Percentiles rank a stretch among this genome's conserved stretches.
Conservation (phyloP, 805 yeast species). For the Cyberlindnera subsufficiens region DNA sequence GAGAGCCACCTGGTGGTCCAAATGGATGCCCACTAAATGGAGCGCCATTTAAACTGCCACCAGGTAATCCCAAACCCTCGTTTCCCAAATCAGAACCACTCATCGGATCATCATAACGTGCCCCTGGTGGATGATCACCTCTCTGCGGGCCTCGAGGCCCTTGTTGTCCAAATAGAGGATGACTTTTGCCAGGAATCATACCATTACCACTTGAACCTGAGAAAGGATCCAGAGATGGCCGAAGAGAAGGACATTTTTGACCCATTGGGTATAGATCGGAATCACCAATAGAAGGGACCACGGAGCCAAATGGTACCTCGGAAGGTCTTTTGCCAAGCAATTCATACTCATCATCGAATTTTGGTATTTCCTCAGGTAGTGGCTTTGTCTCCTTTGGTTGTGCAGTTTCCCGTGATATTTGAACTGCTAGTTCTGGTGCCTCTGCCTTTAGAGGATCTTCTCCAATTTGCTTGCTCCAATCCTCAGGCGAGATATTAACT, state of each 20-base stretch:
- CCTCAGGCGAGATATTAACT: no score
- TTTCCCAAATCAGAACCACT: slow-evolving; percentile 26
- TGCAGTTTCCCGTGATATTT: no score
- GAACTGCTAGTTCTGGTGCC: no score
- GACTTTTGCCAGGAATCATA: slow-evolving; percentile 46
- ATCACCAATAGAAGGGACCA: slow-evolving; percentile 37
- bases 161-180: slow-evolving; percentile 39
- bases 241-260: slow-evolving; percentile 36
- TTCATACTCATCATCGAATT: slow-evolving; percentile 49
- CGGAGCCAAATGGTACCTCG: neutral
- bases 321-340: slow-evolving; percentile 10
- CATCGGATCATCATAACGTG: slow-evolving; percentile 47
- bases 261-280: slow-evolving; percentile 46
- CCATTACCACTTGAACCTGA: slow-evolving; percentile 29
- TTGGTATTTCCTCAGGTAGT: slow-evolving; percentile 31
- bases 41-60: slow-evolving; percentile 25
- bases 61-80: slow-evolving; percentile 27
- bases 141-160: slow-evolving; percentile 3
- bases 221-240: slow-evolving; percentile 39
- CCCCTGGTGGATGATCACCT: slow-evolving; percentile 34
- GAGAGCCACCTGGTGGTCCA: neutral
- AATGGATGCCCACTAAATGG: slow-evolving; percentile 7
- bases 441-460: no score
- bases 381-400: neutral
- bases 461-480: no score